phyloP scores from a whole-genome alignment of 495 filamentous ascomycete genomes.

The Aspergillus cristatus region DNA sequence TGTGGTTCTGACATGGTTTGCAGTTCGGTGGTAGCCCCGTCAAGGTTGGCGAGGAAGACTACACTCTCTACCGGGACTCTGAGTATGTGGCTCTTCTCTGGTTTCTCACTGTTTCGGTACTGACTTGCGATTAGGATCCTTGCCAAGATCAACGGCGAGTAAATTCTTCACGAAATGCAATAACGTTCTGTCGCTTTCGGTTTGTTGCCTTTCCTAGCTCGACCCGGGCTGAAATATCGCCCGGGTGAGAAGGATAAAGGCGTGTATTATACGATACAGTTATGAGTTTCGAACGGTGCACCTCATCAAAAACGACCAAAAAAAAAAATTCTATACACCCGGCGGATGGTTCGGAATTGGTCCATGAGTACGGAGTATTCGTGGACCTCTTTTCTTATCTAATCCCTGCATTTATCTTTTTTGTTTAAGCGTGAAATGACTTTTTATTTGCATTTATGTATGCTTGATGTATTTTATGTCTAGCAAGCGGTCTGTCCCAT shows the following conservation, averaged over 20 bases:
- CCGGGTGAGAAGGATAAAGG: slow-evolving; percentile 3
- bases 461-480: slow-evolving; percentile 31
- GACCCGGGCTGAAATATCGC: slow-evolving; percentile 7
- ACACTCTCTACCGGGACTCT: slow-evolving; percentile 87
- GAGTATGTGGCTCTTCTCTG: slow-evolving; percentile 57
- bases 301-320: slow-evolving; percentile 14
- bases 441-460: slow-evolving; percentile 37
- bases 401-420: slow-evolving; percentile 28
- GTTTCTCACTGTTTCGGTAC: slow-evolving; percentile 13
- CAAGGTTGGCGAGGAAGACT: slow-evolving; percentile 97
- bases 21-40: slow-evolving; percentile 93
- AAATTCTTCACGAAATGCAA: slow-evolving; percentile 22
- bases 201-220: slow-evolving; percentile 7
- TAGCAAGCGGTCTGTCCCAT: slow-evolving; percentile 10
- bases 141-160: slow-evolving; percentile 87
- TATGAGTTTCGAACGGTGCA: slow-evolving; percentile 26
- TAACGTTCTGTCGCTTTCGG: slow-evolving; percentile 7
- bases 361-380: slow-evolving; percentile 4
- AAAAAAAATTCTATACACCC: slow-evolving; percentile 14
- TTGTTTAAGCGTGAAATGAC: slow-evolving; percentile 35
- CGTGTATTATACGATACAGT: slow-evolving; percentile 35
- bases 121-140: slow-evolving; percentile 49
- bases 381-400: slow-evolving; percentile 13
- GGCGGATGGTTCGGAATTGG: slow-evolving; percentile 1
- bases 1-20: slow-evolving; percentile 9